Conservation (phyloP, 805 yeast species). For the Candida silvicultrix region DNA sequence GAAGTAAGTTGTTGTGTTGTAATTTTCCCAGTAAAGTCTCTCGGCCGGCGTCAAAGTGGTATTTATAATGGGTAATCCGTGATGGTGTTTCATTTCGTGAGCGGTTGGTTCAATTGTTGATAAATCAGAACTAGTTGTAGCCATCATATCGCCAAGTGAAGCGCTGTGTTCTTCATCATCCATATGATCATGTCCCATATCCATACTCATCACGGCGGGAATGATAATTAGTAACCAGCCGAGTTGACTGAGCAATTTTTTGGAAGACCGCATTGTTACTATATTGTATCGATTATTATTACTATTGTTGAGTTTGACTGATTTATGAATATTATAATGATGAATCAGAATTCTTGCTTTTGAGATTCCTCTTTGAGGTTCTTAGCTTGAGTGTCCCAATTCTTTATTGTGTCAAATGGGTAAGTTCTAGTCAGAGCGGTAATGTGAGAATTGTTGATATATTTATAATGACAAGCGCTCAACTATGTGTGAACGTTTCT, state of each 20-base stretch:
- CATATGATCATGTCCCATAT: not conserved
- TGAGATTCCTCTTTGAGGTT: too few relatives aligned
- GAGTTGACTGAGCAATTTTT: conserved; percentile 5
- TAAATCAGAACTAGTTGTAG: conserved; percentile 3
- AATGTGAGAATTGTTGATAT: not conserved
- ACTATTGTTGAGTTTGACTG: too few relatives aligned
- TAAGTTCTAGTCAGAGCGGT: not conserved
- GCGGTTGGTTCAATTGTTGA: conserved; percentile 32
- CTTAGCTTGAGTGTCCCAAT: not conserved
- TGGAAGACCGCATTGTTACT: not conserved
- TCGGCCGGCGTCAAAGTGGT: conserved; percentile 68
- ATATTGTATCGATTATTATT: not conserved
- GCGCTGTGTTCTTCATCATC: not conserved
- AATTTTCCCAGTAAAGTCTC: conserved; percentile 67
- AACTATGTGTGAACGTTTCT: too few relatives aligned
- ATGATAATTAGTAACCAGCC: conserved; percentile 2
- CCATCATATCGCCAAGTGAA: not conserved
- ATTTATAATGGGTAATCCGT: conserved; percentile 69
- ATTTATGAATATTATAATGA: too few relatives aligned
- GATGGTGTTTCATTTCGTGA: conserved; percentile 42
- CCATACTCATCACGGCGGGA: not conserved
- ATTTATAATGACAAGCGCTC: too few relatives aligned
- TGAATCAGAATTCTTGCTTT: too few relatives aligned
- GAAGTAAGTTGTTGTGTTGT: conserved; percentile 73
- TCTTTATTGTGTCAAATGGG: not conserved